Evolutionary conservation across 352 stramenopile species (phyloP), one percentile per base, ranked within the genome.

Genomic region (Phytopythium oedochilum): DNA sequence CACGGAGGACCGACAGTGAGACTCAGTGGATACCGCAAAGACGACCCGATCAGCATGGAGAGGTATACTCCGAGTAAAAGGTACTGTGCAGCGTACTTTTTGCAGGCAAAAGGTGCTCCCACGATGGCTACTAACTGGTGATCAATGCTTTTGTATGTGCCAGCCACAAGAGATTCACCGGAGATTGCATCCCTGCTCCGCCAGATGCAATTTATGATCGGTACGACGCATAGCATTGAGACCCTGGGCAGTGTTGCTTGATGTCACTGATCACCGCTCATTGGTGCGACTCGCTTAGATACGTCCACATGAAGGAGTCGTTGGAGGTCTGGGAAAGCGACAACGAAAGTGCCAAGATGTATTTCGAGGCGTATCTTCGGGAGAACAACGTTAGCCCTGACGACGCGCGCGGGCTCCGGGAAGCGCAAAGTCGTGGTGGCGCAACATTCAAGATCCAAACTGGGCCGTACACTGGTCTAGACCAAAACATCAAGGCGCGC

Each of bases 371-470:
- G 18, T 93, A 95, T 31, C 55, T 92, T 56, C 75, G 78, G 4
- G 83, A 93, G 32, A 86, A 89, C 57, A 81, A 76, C 35, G 86
- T 95, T 40, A 86, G 74, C 40, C 59, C 71, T 26, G 78, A 91
- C 47, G 81, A 95, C 51, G 74, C 78, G 9, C 66, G 66, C 14
- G 68, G 69, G 8, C 66, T 95, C 38, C 70, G 68, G 12, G 81
- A 95, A 25, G 78, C 77, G 0, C 83, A 92, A 64, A 61, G 72
- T 23, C 81, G 85, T 42, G 75, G 66, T 44, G 83, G 83, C 18
- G 84, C 83, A 17, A 93, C 85, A 7, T 93, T 90, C 57, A 93
- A 89, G 53, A 68, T 95, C 10, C 81, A 92, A 64, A 54, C 61
- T 39, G 85, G 85, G 1, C 68, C 79, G 12, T 95, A 93, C 40